Evolutionary conservation across 2,329 filamentous ascomycete species (phyloP).

Genomic region (Trichothecium roseum): DNA sequence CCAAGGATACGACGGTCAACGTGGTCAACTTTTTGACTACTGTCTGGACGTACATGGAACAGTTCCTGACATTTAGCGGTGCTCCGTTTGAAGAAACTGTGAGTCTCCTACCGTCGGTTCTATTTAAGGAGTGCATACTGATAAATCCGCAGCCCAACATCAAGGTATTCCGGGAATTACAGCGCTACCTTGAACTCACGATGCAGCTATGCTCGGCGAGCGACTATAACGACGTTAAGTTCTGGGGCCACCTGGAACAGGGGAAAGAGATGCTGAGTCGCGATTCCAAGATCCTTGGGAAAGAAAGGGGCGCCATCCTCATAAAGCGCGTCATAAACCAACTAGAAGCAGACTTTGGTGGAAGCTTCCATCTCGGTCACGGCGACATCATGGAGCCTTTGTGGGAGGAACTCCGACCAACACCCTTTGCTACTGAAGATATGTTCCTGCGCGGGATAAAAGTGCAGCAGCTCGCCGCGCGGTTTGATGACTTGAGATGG

Average conservation of each 20-base stretch:
- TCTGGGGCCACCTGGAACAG: slow-evolving; percentile 51
- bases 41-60: slow-evolving; percentile 28
- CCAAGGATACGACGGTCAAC: slow-evolving; percentile 50
- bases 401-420: slow-evolving; percentile 64
- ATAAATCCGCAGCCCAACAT: too few relatives aligned
- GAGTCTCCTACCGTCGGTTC: too few relatives aligned
- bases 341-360: slow-evolving; percentile 49
- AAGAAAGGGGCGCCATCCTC: neutral
- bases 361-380: slow-evolving; percentile 61
- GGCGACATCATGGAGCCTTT: slow-evolving; percentile 72
- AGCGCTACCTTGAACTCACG: slow-evolving; percentile 46
- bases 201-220: slow-evolving; percentile 31
- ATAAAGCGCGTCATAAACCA: slow-evolving; percentile 22
- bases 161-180: slow-evolving; percentile 24
- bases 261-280: slow-evolving; percentile 29
- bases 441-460: slow-evolving; percentile 35
- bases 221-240: slow-evolving; percentile 50
- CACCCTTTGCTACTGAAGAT: slow-evolving; percentile 35
- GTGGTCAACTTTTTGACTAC: slow-evolving; percentile 39
- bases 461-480: slow-evolving; percentile 44
- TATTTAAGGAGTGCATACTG: too few relatives aligned
- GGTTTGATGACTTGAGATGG: slow-evolving; percentile 54
- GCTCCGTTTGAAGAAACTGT: neutral
- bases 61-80: slow-evolving; percentile 26
- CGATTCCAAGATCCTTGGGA: neutral